Evolutionary conservation across 768 basidiomycete species (phyloP), one percentile per base, ranked within the genome.

Genomic region (Suillus brevipes): DNA sequence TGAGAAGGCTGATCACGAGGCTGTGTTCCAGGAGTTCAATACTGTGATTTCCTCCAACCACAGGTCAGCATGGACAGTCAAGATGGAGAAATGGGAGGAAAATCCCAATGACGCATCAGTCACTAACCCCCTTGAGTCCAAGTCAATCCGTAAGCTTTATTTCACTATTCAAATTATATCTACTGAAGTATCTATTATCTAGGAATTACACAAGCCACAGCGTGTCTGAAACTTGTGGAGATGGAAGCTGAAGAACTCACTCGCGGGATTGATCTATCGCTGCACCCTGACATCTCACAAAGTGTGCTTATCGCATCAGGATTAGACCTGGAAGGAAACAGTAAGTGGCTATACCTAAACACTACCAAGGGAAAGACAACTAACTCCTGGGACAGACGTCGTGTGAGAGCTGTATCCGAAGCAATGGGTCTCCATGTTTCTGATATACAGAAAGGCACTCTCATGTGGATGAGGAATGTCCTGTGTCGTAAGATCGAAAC

Each of bases 261-360:
- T 16, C 4, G 0, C 28, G 42, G 31, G 38, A 63, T 52, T 28
- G 49, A 55, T 2, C 47, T 57, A 28, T 62, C 60, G 1, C 60
- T 66, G 25, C 58, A 58, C 38, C 47, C 61, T 2, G 64, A 69
- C 45, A 66, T 64, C 38, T 62, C 65, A 14, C 45, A 45, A 42
- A 50, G 53, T 4, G 57, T 66, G 31, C 62, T 67, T 28, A 55
- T 70, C 10, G 28, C 47, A 7, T 62, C 63, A 36, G 68, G 70
- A 4, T 31, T 72, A 3, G 60, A 72, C 60, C 60, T 70, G 6
- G 68, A 72, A 56, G 68, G 38, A 45, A 65, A 12, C 68, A 72
- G 70, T 63, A 56, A 63, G 62, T 63, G 20, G 5, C 25, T 47
- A 2, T 49, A 49, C 23, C 47, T 49, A 49, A 13, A 49, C 1